These are phyloP conservation scores for Botrytis squamosa DNA, from an alignment of 2,329 filamentous ascomycete genomes.

Conservation along the genomic window DNA sequence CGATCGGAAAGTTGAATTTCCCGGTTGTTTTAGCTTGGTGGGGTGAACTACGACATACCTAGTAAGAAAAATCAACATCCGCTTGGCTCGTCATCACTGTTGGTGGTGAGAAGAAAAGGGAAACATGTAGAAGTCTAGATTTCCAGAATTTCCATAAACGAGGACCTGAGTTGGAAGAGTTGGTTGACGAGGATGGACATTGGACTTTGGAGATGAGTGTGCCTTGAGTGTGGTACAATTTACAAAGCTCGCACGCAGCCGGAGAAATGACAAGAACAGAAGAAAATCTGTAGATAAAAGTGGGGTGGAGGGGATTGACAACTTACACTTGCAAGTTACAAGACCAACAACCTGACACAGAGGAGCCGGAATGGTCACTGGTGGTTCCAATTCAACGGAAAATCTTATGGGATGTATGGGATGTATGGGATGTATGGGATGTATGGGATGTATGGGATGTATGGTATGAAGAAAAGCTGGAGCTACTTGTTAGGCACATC, in stretches of 20 bases:
- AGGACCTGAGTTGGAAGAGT: conserved; percentile 14
- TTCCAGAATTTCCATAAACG: background rate
- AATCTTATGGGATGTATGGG: background rate
- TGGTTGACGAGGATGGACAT: background rate
- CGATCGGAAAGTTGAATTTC: conserved; percentile 9
- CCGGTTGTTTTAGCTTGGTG: conserved; percentile 1
- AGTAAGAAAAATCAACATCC: background rate
- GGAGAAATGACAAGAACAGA: background rate
- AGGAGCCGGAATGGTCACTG: background rate
- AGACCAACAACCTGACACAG: background rate
- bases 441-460: too few relatives aligned
- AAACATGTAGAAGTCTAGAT: conserved; percentile 15
- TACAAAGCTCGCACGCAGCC: background rate
- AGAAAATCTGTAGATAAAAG: background rate
- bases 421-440: too few relatives aligned
- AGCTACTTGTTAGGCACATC: background rate
- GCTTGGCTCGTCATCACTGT: conserved; percentile 5
- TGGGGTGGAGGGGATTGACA: background rate
- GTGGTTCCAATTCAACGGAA: background rate
- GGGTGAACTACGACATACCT: conserved; percentile 1
- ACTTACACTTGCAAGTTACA: background rate
- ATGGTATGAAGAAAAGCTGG: background rate
- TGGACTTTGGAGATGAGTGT: background rate
- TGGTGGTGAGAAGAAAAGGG: background rate
- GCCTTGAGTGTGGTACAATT: background rate